Base-by-base conservation (phyloP, 2,329 filamentous ascomycete genomes). In the Diaporthe helianthi region DNA sequence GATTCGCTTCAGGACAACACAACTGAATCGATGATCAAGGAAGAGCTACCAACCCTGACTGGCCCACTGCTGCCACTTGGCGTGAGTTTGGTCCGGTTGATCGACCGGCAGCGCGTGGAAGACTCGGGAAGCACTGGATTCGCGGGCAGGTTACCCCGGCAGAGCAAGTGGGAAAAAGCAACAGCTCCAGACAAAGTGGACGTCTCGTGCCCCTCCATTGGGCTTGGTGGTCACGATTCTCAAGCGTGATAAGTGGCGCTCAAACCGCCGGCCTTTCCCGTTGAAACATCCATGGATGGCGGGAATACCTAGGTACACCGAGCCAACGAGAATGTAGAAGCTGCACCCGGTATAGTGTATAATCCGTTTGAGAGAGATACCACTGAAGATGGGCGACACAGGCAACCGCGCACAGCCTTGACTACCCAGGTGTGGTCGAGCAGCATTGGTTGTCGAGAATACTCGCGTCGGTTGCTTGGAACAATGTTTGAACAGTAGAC, bases 191-290 rank as follows among this genome's bases (percentile, higher is more conserved):
- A 51, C 52, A 67, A 33, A 19, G 12, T 24, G 13, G 38, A 49
- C 44, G 47, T 52, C 44, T 52, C 36, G 31, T 69, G 38, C 19
- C 65, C 33, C 24, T 54, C 26, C 22, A 52, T n/a, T 65, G 19
- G 41, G 22, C 22, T 61, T 61, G 4, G 41, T 3, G 19, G 26
- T 13, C 10, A 55, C 36, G 51, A 47, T 47, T 24, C 49, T 33
- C 29, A 55, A 29, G 22, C 46, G 31, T 61, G 60, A n/a, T 33
- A 61, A 67, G 58, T 61, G 63, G 63, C 68, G 68, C 68, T 66
- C 53, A 69, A 69, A 58, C 65, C 68, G 68, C 67, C 67, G 52
- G 67, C 41, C 31, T 31, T 66, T 66, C 36, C 65, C 52, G 44
- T 47, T 47, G 53, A 55, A 65, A 67, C 64, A 60, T 51, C n/a